Evolutionary conservation across 2,329 filamentous ascomycete genomes (phyloP).

Genomic region (Golovinomyces cichoracearum): DNA sequence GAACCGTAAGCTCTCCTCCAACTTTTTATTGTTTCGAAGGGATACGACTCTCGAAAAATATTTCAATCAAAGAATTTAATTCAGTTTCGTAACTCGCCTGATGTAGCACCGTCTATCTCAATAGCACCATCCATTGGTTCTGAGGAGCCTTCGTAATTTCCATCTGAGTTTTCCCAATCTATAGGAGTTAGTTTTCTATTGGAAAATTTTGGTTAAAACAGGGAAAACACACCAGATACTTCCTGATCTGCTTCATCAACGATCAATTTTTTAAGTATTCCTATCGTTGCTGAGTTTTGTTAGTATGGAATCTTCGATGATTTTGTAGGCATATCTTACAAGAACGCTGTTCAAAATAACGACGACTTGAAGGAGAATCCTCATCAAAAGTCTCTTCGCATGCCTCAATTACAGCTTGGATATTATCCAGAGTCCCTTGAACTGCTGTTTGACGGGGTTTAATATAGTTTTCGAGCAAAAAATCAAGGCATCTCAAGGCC

Average conservation of each 20-base stretch:
- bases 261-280: conserved; percentile 11
- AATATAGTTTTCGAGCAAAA: conserved; percentile 12
- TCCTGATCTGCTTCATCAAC: conserved; percentile 18
- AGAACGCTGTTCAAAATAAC: background rate
- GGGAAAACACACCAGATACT: conserved; percentile 15
- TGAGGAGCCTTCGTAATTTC: conserved; percentile 22
- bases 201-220: background rate
- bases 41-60: background rate
- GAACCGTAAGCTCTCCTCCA: background rate
- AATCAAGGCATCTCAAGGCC: conserved; percentile 12
- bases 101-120: background rate
- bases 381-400: conserved; percentile 8
- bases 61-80: background rate
- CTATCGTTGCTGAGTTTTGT: conserved; percentile 11
- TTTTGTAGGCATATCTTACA: too few species aligned
- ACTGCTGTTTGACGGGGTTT: conserved; percentile 10
- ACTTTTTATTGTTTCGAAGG: background rate
- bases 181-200: conserved; percentile 2
- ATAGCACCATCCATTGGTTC: conserved; percentile 26
- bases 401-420: conserved; percentile 9
- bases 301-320: too few species aligned
- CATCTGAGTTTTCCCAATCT: conserved; percentile 16
- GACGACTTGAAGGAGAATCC: background rate
- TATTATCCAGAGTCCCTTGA: conserved; percentile 9
- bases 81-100: background rate